These are phyloP conservation scores for Eremochloa ophiuroides DNA, from an alignment of 176 grass and related monocot species.

Conservation along the genomic window DNA sequence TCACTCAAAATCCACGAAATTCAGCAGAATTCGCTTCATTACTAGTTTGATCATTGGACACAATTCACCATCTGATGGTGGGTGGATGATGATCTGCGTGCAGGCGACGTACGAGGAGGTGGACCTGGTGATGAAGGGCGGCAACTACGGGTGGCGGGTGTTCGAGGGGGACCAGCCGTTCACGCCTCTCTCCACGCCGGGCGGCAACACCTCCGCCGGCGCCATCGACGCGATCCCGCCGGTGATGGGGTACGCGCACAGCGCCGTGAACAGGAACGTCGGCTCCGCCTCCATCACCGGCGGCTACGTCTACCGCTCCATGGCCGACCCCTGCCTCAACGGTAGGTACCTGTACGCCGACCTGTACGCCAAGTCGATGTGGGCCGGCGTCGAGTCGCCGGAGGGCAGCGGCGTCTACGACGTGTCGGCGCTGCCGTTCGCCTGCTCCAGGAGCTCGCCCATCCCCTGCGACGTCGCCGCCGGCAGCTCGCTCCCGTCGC, in stretches of 20 bases:
- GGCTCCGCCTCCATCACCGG: constrained; percentile 70
- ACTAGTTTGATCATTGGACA: too few species aligned
- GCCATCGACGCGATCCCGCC: constrained; percentile 69
- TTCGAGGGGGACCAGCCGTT: constrained; percentile 43
- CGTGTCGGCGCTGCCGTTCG: constrained; percentile 32
- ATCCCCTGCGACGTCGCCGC: constrained; percentile 63
- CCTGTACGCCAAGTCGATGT: constrained; percentile 64
- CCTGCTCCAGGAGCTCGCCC: constrained; percentile 64
- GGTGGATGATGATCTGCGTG: neutral
- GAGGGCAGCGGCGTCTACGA: constrained; percentile 58
- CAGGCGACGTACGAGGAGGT: constrained; percentile 66
- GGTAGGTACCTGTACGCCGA: constrained; percentile 76
- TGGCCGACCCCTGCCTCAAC: constrained; percentile 63
- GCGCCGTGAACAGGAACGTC: constrained; percentile 45
- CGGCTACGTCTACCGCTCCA: constrained; percentile 73
- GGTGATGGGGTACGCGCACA: constrained; percentile 63
- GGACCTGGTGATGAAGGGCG: constrained; percentile 59
- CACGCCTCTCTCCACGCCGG: constrained; percentile 35
- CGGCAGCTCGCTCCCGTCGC: constrained; percentile 60
- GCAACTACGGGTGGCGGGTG: constrained; percentile 89
- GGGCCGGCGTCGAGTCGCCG: constrained; percentile 48
- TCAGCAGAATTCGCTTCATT: too few species aligned
- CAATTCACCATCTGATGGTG: too few species aligned
- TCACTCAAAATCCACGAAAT: too few species aligned
- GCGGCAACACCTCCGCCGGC: constrained; percentile 63